A percentile compares a stretch with the other conserved stretches of the same genome.
Evolutionary conservation across 2,329 filamentous ascomycete species (phyloP).

Genomic region (Aspergillus sp.): DNA sequence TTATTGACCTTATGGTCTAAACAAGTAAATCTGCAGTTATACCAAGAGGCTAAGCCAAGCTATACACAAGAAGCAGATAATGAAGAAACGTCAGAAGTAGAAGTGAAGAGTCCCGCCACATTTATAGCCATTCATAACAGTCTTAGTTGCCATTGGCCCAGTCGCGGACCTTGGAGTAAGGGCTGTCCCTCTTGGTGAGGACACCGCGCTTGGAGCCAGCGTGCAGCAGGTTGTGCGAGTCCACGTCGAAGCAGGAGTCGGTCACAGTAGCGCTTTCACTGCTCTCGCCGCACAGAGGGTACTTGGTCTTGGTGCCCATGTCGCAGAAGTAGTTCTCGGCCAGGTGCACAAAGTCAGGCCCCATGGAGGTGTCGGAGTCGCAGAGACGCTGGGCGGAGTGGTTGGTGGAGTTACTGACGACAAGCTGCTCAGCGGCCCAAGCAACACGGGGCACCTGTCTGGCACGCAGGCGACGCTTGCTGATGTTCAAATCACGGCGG

Average conservation of each 20-base stretch:
- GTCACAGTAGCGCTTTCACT: neutral
- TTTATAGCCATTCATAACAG: too few relatives aligned
- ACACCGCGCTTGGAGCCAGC: neutral
- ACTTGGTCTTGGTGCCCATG: conserved; percentile 3
- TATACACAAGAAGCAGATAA: neutral
- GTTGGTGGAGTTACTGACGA: neutral
- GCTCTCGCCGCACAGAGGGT: conserved; percentile 3
- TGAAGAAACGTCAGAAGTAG: too few relatives aligned
- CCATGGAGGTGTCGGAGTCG: conserved; percentile 10
- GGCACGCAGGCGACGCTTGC: neutral
- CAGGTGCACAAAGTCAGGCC: conserved; percentile 11
- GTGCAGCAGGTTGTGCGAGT: neutral
- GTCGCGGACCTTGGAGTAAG: neutral
- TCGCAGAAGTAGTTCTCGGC: conserved; percentile 9
- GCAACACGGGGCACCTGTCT: neutral
- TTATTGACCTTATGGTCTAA: too few relatives aligned
- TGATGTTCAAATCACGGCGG: neutral
- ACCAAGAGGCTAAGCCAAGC: neutral
- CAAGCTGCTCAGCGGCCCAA: conserved; percentile 2
- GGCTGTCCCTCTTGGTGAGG: neutral
- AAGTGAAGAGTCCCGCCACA: too few relatives aligned
- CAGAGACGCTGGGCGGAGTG: conserved; percentile 7
- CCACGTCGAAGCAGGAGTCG: conserved; percentile 9
- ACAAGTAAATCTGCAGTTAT: neutral
- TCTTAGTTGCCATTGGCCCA: neutral